phyloP scores from a whole-genome alignment of 148 eudicot genomes.

The Vaccinium vitisidaea region DNA sequence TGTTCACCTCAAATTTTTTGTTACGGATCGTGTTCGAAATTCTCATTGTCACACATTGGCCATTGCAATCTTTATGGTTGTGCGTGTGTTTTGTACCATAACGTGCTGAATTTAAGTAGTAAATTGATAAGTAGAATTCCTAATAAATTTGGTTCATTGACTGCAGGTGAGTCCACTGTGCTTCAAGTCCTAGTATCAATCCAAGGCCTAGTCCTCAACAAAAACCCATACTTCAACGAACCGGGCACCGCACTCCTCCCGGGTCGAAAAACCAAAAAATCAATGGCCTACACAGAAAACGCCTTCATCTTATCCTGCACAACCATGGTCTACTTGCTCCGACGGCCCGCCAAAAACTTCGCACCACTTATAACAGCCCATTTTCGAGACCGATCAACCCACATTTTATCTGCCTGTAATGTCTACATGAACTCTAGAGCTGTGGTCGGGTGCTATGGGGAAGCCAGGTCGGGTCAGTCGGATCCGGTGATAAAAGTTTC shows the following conservation, averaged over 20 bases:
- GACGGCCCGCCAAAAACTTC: slow-evolving; percentile 45
- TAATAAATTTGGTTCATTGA: background rate
- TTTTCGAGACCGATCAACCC: slow-evolving; percentile 29
- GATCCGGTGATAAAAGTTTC: background rate
- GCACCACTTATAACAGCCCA: slow-evolving; percentile 40
- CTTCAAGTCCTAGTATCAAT: slow-evolving; percentile 73
- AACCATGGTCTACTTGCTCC: slow-evolving; percentile 45
- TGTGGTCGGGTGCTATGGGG: slow-evolving; percentile 31
- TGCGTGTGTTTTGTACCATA: too few species aligned
- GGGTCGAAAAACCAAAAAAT: slow-evolving; percentile 26
- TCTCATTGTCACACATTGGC: too few species aligned
- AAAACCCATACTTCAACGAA: slow-evolving; percentile 69
- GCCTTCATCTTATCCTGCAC: slow-evolving; percentile 49
- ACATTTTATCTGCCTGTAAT: slow-evolving; percentile 38
- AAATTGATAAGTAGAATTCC: background rate
- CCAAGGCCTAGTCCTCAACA: slow-evolving; percentile 80
- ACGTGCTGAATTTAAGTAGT: too few species aligned
- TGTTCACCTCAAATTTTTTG: too few species aligned
- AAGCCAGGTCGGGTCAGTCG: background rate
- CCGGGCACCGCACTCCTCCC: slow-evolving; percentile 29
- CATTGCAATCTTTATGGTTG: too few species aligned
- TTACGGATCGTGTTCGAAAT: too few species aligned
- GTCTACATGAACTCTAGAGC: slow-evolving; percentile 35
- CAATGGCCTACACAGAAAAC: slow-evolving; percentile 45
- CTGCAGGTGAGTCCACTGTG: slow-evolving; percentile 38